Percentiles rank a stretch among this genome's conserved stretches.
Conservation (phyloP, 768 basidiomycete species). For the Pulveroboletus sp. region DNA sequence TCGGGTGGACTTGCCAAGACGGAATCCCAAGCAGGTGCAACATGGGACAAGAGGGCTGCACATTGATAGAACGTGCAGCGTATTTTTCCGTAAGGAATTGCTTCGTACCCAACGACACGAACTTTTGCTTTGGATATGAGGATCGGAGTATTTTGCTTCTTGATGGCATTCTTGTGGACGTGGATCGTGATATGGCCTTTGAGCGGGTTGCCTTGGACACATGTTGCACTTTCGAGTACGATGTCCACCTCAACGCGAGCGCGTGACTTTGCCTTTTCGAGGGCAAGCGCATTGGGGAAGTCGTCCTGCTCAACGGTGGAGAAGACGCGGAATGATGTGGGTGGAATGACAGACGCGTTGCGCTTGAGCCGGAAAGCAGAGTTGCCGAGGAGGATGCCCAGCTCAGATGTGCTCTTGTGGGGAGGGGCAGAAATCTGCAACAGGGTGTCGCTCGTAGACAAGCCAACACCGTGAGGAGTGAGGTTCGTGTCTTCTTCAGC, state of each 20-base stretch:
- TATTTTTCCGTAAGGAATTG: constrained; percentile 48
- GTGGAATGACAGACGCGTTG: constrained; percentile 43
- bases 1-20: constrained; percentile 46
- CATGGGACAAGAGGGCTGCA: constrained; percentile 48
- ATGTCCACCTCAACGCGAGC: constrained; percentile 83
- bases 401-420: constrained; percentile 48
- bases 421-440: constrained; percentile 48
- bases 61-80: constrained; percentile 81
- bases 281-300: constrained; percentile 32
- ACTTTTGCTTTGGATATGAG: constrained; percentile 72
- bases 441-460: constrained; percentile 48
- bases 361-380: constrained; percentile 50
- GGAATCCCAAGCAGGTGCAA: constrained; percentile 41
- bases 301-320: constrained; percentile 6
- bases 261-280: constrained; percentile 70
- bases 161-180: constrained; percentile 51
- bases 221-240: constrained; percentile 64
- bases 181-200: constrained; percentile 65
- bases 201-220: constrained; percentile 75
- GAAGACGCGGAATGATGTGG: constrained; percentile 6
- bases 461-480: constrained; percentile 22
- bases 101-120: constrained; percentile 82
- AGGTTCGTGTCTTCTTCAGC: constrained; percentile 3
- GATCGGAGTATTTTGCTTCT: constrained; percentile 46
- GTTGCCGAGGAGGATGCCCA: constrained; percentile 61